These are phyloP conservation scores for Acorus calamus DNA, from an alignment of 106 monocot species.

Conservation along the genomic window DNA sequence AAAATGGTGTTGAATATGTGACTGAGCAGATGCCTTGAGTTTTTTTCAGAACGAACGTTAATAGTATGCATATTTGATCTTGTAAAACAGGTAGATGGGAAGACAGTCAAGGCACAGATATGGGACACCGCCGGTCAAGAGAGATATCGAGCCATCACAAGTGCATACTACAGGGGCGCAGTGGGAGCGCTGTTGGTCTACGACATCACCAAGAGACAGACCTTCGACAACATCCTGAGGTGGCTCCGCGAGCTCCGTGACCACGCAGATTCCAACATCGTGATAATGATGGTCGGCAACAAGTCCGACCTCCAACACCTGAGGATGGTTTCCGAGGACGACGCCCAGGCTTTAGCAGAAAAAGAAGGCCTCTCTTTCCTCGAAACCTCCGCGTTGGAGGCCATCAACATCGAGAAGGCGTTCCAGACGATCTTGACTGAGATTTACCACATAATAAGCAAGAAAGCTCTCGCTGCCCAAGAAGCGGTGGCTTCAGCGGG, in stretches of 20 bases:
- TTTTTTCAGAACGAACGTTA: no score
- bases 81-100: slow-evolving; percentile 47
- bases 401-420: slow-evolving; percentile 53
- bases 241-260: slow-evolving; percentile 77
- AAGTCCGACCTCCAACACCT: slow-evolving; percentile 65
- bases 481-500: slow-evolving; percentile 21
- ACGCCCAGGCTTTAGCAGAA: slow-evolving; percentile 46
- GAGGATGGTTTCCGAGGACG: slow-evolving; percentile 30
- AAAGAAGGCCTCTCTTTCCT: slow-evolving; percentile 67
- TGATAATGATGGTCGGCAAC: slow-evolving; percentile 77
- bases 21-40: no score
- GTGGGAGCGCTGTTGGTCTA: slow-evolving; percentile 66
- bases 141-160: slow-evolving; percentile 71
- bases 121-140: slow-evolving; percentile 82
- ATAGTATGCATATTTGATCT: no score
- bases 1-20: no score
- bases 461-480: slow-evolving; percentile 58
- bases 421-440: slow-evolving; percentile 48
- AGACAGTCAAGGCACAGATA: slow-evolving; percentile 69
- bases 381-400: slow-evolving; percentile 67
- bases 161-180: slow-evolving; percentile 72
- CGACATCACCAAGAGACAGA: slow-evolving; percentile 74
- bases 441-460: slow-evolving; percentile 55
- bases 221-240: slow-evolving; percentile 58
- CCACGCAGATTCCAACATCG: slow-evolving; percentile 70